Conservation (phyloP, 345 rosid genomes). For the Rhodomyrtus tomentosa region DNA sequence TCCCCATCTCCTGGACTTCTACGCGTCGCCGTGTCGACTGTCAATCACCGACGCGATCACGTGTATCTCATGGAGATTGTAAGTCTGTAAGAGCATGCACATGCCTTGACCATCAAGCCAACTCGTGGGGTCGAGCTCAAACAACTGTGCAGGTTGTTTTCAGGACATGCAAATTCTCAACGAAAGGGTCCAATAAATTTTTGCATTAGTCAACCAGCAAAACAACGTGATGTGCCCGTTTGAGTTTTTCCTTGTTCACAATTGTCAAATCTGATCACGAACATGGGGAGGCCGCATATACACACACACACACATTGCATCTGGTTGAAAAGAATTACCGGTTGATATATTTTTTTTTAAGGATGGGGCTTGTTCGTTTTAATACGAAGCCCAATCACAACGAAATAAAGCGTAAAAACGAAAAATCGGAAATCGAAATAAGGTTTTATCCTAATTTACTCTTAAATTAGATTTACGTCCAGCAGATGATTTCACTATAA, state of each 20-base stretch:
- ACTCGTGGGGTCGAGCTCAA: background rate
- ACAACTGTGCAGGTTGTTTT: background rate
- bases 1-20: background rate
- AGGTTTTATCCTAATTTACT: no score
- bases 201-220: background rate
- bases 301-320: background rate
- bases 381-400: no score
- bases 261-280: background rate
- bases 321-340: background rate
- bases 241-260: background rate
- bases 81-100: background rate
- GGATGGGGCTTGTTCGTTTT: background rate
- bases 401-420: no score
- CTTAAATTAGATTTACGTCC: no score
- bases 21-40: fast-evolving
- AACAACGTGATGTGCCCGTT: background rate
- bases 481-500: no score
- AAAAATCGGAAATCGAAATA: no score
- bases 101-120: background rate
- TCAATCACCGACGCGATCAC: background rate
- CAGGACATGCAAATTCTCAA: background rate
- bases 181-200: background rate
- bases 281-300: background rate
- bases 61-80: no score
- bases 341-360: background rate